Evolutionary conservation across 2,329 filamentous ascomycete species (phyloP), one percentile per base, ranked within the genome.

Genomic region (Colletotrichum limetticola): DNA sequence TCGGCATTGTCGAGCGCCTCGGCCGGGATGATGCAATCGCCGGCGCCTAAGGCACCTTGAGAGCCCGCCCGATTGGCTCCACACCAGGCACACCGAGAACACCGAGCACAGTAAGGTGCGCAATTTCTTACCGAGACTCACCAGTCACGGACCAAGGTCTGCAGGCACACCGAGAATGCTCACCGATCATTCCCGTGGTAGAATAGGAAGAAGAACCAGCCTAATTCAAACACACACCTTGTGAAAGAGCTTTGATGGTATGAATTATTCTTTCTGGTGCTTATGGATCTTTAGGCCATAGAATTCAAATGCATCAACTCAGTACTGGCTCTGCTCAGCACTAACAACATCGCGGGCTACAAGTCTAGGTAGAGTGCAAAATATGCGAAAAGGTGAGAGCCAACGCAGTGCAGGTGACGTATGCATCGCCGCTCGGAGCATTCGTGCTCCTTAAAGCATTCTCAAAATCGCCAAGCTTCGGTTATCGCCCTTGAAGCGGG

Each of bases 21-120:
- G 56, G 56, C 28, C 66, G 56, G 56, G 61, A 73, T 73, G 71
- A 73, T 73, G 71, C 71, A 73, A 71, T 73, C 61, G 71, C 59
- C 19, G 56, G 49, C 55, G 71, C 71, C 71, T 73, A 42, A 73
- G 71, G 66, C 71, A 73, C 71, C 71, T 66, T 66, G 71, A 71
- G 46, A 58, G 69, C 59, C 59, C 6, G 26, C n/a, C 32, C 32
- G 6, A 42, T 64, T 60, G 60, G 60, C 42, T 7, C 53, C 69
- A 69, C 42, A 62, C 52, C 5, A 42, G 16, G 6, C 6, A 42
- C 37, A 42, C 5, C 37, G 12, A n/a, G 24, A 53, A 37, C 16
- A 68, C 64, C 64, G 68, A 62, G 52, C 0, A 3, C 14, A 7
- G 12, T 6, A 19, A 30, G 46, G 30, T 55, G 28, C 11, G 1